Evolutionary conservation across 2,329 filamentous ascomycete species (phyloP).

Genomic region (Aspergillus novofumigatus): DNA sequence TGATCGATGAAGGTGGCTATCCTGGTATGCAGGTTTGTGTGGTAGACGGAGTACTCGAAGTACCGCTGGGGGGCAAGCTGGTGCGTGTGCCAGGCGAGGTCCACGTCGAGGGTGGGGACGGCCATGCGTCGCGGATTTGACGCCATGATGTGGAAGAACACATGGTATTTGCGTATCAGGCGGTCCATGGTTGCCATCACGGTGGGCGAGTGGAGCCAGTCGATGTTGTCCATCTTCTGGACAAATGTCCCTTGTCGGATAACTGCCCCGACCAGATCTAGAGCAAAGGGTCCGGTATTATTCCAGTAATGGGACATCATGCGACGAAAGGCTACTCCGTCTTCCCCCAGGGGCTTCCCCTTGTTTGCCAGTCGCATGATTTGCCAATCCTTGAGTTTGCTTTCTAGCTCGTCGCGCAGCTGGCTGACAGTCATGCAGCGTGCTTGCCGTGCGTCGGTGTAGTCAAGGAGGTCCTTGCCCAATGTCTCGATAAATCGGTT

Average conservation of each 20-base stretch:
- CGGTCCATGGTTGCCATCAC: slow-evolving; percentile 60
- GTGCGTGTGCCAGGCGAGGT: slow-evolving; percentile 61
- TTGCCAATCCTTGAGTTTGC: slow-evolving; percentile 35
- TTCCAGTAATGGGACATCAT: slow-evolving; percentile 45
- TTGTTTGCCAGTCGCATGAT: slow-evolving; percentile 43
- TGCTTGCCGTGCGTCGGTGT: slow-evolving; percentile 12
- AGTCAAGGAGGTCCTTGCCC: slow-evolving; percentile 38
- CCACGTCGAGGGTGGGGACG: slow-evolving; percentile 36
- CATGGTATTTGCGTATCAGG: slow-evolving; percentile 53
- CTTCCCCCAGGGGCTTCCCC: slow-evolving; percentile 11
- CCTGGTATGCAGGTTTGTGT: slow-evolving; percentile 24
- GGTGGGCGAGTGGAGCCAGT: slow-evolving; percentile 72
- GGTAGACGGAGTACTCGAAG: slow-evolving; percentile 51
- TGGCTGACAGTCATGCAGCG: slow-evolving; percentile 45
- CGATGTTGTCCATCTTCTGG: slow-evolving; percentile 66
- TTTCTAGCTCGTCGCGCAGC: slow-evolving; percentile 51
- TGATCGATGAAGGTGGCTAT: slow-evolving; percentile 65
- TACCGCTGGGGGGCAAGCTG: slow-evolving; percentile 65
- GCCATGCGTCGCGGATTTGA: slow-evolving; percentile 31
- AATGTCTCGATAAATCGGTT: slow-evolving; percentile 55
- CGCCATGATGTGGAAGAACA: slow-evolving; percentile 43
- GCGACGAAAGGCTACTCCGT: slow-evolving; percentile 31
- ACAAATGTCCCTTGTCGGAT: slow-evolving; percentile 42
- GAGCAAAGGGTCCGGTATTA: slow-evolving; percentile 35
- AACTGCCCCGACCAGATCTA: slow-evolving; percentile 41